A percentile compares a stretch with the other conserved stretches of the same genome.
These are phyloP conservation scores for Aspergillus tamarii DNA, from an alignment of 2,329 filamentous ascomycete genomes.

Conservation along the genomic window DNA sequence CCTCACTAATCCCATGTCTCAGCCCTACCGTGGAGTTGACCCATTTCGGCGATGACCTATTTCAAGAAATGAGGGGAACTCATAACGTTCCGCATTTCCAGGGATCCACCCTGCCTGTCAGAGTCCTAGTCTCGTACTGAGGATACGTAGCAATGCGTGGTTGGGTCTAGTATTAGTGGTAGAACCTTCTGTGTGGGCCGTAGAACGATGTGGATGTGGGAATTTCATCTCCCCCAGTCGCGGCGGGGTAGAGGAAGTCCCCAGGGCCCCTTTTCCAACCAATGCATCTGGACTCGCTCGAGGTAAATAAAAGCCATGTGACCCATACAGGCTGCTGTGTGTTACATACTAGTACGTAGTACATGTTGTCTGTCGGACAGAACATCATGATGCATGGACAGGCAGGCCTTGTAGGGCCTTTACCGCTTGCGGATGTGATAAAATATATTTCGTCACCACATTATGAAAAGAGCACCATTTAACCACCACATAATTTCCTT, in stretches of 20 bases:
- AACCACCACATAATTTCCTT: too few relatives aligned
- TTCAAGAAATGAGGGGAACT: not conserved
- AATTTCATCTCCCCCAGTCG: too few relatives aligned
- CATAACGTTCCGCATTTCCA: not conserved
- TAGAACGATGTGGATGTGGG: too few relatives aligned
- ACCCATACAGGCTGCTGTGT: not conserved
- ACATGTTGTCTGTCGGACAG: not conserved
- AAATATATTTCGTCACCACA: not conserved
- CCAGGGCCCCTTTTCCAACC: not conserved
- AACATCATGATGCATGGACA: not conserved
- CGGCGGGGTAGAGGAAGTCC: too few relatives aligned
- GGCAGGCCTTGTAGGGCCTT: too few relatives aligned
- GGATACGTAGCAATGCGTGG: not conserved
- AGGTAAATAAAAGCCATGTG: not conserved
- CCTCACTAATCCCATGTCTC: not conserved
- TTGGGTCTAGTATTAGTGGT: not conserved
- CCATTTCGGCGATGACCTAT: not conserved
- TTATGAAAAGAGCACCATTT: not conserved
- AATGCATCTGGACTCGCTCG: not conserved
- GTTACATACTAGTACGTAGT: too few relatives aligned
- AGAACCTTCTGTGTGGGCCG: not conserved
- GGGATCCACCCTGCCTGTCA: not conserved
- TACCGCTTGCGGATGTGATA: not conserved
- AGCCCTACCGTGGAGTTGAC: not conserved
- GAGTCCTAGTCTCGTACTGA: not conserved